Evolutionary conservation across 352 stramenopile species (phyloP).

Genomic region (Phytophthora pluvialis): DNA sequence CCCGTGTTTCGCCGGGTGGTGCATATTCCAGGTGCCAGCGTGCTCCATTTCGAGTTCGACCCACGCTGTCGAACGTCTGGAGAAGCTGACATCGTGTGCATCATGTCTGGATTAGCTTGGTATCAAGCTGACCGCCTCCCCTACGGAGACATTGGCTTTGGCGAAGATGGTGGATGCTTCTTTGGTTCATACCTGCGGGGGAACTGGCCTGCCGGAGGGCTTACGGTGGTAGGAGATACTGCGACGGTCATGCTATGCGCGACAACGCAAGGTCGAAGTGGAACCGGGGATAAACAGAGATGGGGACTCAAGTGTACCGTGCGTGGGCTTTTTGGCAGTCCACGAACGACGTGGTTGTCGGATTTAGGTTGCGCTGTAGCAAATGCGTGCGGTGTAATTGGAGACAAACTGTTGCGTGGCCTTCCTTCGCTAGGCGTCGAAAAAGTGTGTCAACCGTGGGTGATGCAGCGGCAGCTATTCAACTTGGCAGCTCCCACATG

Average conservation of each 20-base stretch:
- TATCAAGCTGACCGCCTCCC: constrained; percentile 64
- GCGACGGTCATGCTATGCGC: constrained; percentile 72
- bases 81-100: constrained; percentile 71
- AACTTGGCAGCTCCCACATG: constrained; percentile 20
- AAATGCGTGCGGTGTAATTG: constrained; percentile 44
- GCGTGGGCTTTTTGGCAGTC: constrained; percentile 40
- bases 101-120: constrained; percentile 64
- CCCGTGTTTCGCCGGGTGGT: constrained; percentile 67
- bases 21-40: constrained; percentile 54
- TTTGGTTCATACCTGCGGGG: constrained; percentile 59
- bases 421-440: constrained; percentile 37
- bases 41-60: constrained; percentile 78
- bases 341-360: constrained; percentile 31
- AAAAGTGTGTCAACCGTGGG: constrained; percentile 41
- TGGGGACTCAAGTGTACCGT: constrained; percentile 75
- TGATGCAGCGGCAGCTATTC: constrained; percentile 34
- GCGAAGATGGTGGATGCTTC: constrained; percentile 70
- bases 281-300: constrained; percentile 44
- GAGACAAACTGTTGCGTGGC: constrained; percentile 49
- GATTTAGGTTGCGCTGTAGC: constrained; percentile 42
- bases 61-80: constrained; percentile 59
- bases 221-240: constrained; percentile 68
- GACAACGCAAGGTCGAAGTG: constrained; percentile 60
- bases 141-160: constrained; percentile 64
- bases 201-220: constrained; percentile 62